Evolutionary conservation across 305 asterid genomes (phyloP), one percentile per base, ranked within the genome.

Genomic region (Fraxinus paxiana): DNA sequence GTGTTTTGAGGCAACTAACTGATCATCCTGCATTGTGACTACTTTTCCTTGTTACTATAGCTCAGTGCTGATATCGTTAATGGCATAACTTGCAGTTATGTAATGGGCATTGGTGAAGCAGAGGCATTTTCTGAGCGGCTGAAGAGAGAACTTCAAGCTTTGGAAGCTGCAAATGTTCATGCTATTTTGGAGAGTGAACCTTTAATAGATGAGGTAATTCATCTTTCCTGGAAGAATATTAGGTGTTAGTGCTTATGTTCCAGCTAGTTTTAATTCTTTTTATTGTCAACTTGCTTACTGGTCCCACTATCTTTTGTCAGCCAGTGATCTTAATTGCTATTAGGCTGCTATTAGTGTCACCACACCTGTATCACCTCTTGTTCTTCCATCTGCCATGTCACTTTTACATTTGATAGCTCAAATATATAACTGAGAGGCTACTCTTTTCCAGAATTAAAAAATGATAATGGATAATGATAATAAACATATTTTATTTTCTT

Each of bases 151-250:
- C 94, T 95, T 83, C 99, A 95, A 84, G 98, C 99, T 61, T 86
- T 95, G 83, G 99, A 95, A 90, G 99, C 99, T 12, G 98, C 99
- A 77, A 95, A 95, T 82, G 99, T 95, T 76, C 99, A 95, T 83
- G 90, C 99, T 77, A 91, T 95, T 85, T 85, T 95, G 91, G 99
- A 93, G 87, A 95, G 89, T 63, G 97, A 92, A 83, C 95, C 98
- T 79, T 89, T 95, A 83, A 83, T 93, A 75, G 91, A 89, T 61
- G 93, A 96, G 94, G 99, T 96, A 81, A 79, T 76, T 74, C 80
- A 73, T 70, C 17, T 71, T 48, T 17, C 51, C 26, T 46, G 59
- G 24, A 73, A 22, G 22, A 65, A 65, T 65, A 26, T 65, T 22
- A 26, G 35, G 30, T 69, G 63, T 79, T 81, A 76, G 77, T 63